Percentiles rank a stretch among this genome's conserved stretches.
Conservation (phyloP, 106 monocot genomes). For the Dendrobium chrysotoxum region DNA sequence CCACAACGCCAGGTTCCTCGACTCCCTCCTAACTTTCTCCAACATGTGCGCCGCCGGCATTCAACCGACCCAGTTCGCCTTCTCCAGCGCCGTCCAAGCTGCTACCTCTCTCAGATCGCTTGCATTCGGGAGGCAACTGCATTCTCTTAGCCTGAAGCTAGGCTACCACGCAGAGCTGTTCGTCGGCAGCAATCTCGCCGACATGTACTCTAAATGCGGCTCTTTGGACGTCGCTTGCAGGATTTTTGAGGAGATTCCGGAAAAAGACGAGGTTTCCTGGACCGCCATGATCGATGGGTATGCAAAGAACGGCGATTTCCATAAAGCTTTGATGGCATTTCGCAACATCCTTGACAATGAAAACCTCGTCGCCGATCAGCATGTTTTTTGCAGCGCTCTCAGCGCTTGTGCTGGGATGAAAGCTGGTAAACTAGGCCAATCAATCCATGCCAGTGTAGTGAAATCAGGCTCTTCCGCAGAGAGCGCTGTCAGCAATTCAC, state of each 20-base stretch:
- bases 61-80: slow-evolving; percentile 38
- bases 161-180: slow-evolving; percentile 34
- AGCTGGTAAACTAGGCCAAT: slow-evolving; percentile 7
- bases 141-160: slow-evolving; percentile 26
- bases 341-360: slow-evolving; percentile 12
- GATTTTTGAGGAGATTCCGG: slow-evolving; percentile 33
- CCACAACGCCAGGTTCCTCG: slow-evolving; percentile 15
- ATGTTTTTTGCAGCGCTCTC: slow-evolving; percentile 31
- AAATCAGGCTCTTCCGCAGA: slow-evolving; percentile 24
- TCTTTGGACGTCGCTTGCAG: slow-evolving; percentile 14
- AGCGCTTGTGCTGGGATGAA: slow-evolving; percentile 28
- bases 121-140: slow-evolving; percentile 24
- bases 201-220: slow-evolving; percentile 46
- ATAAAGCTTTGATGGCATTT: slow-evolving; percentile 24
- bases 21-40: slow-evolving; percentile 27
- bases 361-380: slow-evolving; percentile 15
- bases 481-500: slow-evolving; percentile 18
- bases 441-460: slow-evolving; percentile 18
- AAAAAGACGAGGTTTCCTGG: slow-evolving; percentile 49
- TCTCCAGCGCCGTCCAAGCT: slow-evolving; percentile 39
- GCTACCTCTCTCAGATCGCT: slow-evolving; percentile 5
- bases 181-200: slow-evolving; percentile 47
- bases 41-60: slow-evolving; percentile 20
- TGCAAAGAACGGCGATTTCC: slow-evolving; percentile 32
- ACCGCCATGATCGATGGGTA: slow-evolving; percentile 50